Base-by-base conservation (phyloP, 2,329 filamentous ascomycete genomes). In the Thielaviopsis cerberus region DNA sequence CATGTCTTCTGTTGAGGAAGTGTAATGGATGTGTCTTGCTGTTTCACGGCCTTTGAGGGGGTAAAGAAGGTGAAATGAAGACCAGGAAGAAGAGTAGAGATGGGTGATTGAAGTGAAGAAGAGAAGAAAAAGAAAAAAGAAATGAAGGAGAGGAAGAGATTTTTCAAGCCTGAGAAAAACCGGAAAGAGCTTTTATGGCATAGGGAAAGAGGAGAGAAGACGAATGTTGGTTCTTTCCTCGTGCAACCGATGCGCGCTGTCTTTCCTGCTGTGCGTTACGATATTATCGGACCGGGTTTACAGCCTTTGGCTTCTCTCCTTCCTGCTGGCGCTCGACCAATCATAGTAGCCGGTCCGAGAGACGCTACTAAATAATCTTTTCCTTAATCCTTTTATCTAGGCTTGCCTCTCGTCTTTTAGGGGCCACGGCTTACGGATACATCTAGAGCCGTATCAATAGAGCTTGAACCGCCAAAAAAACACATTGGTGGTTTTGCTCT, bases 51-150 rank as follows among this genome's bases (percentile, higher is more conserved):
- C 26, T 25, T 37, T 37, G 30, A 37, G 10, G 15, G 8, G 41
- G 8, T 8, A 20, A 22, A 48, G 8, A 48, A 22, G 17, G 41
- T 1, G n/a, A 48, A 10, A 48, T 48, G n/a, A 54, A 22, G 34
- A n/a, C 53, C 20, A 54, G 26, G 20, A 26, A 51, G 48, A 54
- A 13, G n/a, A 54, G n/a, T n/a, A n/a, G n/a, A 5, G 27, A 30
- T 30, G 27, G 27, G 11, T 30, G 27, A 11, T 30, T 5, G 27
- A 57, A 52, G 22, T 3, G 34, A 7, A 50, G 17, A 50, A 57
- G 45, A 61, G 50, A 59, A 56, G 54, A 53, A 53, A 45, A 53
- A 57, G 41, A 55, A 27, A n/a, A 50, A 55, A 41, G 15, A 26
- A 55, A 30, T 45, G 22, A n/a, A 55, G 13, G n/a, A 25, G 41